Percentiles rank a stretch among this genome's conserved stretches.
These are phyloP conservation scores for Cercospora janseana DNA, from an alignment of 2,329 filamentous ascomycete genomes.

Conservation along the genomic window DNA sequence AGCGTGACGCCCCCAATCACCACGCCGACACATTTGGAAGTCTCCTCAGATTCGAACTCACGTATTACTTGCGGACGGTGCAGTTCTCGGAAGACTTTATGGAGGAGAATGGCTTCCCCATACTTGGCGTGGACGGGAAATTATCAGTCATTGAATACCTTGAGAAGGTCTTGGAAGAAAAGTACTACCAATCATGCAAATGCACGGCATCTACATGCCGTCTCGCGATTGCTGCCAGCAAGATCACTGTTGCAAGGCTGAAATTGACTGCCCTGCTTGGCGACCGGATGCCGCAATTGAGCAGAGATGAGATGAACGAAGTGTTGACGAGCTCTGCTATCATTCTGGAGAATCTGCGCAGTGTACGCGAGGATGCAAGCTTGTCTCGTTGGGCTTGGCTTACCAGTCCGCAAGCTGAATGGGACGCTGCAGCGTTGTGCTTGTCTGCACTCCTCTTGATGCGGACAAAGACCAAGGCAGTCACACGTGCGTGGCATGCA, in stretches of 20 bases:
- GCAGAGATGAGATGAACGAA: slow-evolving; percentile 17
- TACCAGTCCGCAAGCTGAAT: slow-evolving; percentile 17
- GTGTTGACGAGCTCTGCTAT: slow-evolving; percentile 18
- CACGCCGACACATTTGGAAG: slow-evolving; percentile 21
- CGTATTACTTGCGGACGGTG: slow-evolving; percentile 26
- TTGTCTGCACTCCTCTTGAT: slow-evolving; percentile 16
- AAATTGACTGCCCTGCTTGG: slow-evolving; percentile 17
- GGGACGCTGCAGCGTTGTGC: slow-evolving; percentile 19
- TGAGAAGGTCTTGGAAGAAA: slow-evolving; percentile 23
- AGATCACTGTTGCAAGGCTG: slow-evolving; percentile 19
- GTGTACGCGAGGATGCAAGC: slow-evolving; percentile 16
- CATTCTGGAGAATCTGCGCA: slow-evolving; percentile 16
- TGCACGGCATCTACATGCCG: slow-evolving; percentile 18
- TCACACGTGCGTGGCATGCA: slow-evolving; percentile 16
- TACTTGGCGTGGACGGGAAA: slow-evolving; percentile 24
- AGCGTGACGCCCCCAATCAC: slow-evolving; percentile 14
- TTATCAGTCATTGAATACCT: slow-evolving; percentile 25
- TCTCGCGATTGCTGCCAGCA: slow-evolving; percentile 23
- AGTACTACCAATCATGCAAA: slow-evolving; percentile 23
- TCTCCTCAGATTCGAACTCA: slow-evolving; percentile 25
- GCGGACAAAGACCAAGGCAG: slow-evolving; percentile 13
- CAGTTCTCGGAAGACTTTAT: slow-evolving; percentile 26
- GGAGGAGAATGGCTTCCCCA: slow-evolving; percentile 23
- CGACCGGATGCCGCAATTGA: slow-evolving; percentile 10
- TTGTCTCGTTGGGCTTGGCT: slow-evolving; percentile 23